Percentiles rank a stretch among this genome's conserved stretches.
phyloP scores from a whole-genome alignment of 495 filamentous ascomycete species.

The Rostrohypoxylon terebratum region DNA sequence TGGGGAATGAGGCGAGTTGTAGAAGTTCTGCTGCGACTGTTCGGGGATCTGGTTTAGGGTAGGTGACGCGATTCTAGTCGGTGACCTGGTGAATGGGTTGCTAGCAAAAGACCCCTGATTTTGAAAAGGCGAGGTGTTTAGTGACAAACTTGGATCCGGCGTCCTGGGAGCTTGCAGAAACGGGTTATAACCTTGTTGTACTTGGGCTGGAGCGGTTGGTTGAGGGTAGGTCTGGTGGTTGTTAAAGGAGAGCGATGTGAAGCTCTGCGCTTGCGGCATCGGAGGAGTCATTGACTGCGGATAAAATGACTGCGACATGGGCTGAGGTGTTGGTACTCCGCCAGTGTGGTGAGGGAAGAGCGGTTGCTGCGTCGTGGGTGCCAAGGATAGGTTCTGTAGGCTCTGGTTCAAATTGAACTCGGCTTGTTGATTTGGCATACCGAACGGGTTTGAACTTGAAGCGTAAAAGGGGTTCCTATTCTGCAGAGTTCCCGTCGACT shows the following conservation, averaged over 20 bases:
- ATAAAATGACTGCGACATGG: constrained; percentile 57
- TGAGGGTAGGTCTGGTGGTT: constrained; percentile 62
- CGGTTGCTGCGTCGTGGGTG: constrained; percentile 67
- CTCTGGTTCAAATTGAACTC: constrained; percentile 68
- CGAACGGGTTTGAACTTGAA: constrained; percentile 67
- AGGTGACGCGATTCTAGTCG: constrained; percentile 59
- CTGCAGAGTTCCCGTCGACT: constrained; percentile 67
- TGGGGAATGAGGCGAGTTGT: constrained; percentile 51
- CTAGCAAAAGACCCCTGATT: constrained; percentile 46
- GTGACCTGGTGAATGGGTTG: constrained; percentile 62
- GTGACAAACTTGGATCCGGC: constrained; percentile 49
- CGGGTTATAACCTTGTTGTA: constrained; percentile 68
- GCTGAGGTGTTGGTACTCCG: constrained; percentile 71
- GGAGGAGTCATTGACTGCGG: constrained; percentile 71
- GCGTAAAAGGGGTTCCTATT: constrained; percentile 64
- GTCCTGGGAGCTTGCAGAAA: constrained; percentile 66
- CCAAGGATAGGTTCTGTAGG: constrained; percentile 78
- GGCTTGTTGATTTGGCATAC: constrained; percentile 55
- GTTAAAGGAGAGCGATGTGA: constrained; percentile 56
- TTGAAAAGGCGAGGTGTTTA: constrained; percentile 55
- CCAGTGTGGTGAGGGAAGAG: constrained; percentile 89
- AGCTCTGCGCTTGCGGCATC: constrained; percentile 66
- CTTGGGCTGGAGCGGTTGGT: constrained; percentile 52
- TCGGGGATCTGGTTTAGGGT: constrained; percentile 63
- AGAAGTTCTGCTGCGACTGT: constrained; percentile 63